These are phyloP conservation scores for Phytophthora melonis DNA, from an alignment of 352 stramenopile genomes.

Conservation along the genomic window DNA sequence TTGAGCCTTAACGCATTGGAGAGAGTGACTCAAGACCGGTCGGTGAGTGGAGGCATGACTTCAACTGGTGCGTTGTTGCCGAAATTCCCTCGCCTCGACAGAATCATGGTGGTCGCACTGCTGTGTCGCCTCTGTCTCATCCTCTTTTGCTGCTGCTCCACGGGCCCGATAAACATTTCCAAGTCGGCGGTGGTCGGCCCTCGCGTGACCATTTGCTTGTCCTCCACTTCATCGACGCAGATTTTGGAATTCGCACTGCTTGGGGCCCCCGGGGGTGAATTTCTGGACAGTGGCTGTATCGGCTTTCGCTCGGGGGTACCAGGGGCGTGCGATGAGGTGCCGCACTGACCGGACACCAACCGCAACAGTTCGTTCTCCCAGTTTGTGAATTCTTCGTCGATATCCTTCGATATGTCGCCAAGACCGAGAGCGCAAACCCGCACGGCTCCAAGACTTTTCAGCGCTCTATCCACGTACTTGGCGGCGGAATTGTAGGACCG, in stretches of 20 bases:
- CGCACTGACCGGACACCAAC: conserved; percentile 12
- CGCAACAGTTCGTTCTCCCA: conserved; percentile 70
- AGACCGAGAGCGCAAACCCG: conserved; percentile 81
- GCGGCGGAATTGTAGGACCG: conserved; percentile 96
- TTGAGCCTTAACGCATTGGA: neutral
- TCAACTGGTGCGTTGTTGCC: neutral
- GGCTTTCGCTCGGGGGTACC: neutral
- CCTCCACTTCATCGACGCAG: neutral
- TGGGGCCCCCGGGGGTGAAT: neutral
- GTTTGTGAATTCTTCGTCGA: conserved; percentile 68
- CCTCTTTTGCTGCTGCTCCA: neutral
- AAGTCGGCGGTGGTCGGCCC: conserved; percentile 18
- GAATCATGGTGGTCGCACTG: conserved; percentile 17
- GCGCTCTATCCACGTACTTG: conserved; percentile 87
- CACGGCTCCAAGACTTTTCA: conserved; percentile 84
- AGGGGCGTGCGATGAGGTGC: neutral
- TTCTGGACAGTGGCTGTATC: neutral
- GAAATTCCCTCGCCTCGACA: neutral
- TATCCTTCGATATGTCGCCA: conserved; percentile 92
- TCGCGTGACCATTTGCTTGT: neutral
- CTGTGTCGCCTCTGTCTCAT: conserved; percentile 6
- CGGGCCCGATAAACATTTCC: neutral
- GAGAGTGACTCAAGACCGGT: neutral
- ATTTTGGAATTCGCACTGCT: neutral
- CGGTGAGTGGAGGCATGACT: neutral